A percentile compares a stretch with the other conserved stretches of the same genome.
These are phyloP conservation scores for Saccharum spontaneum DNA, from an alignment of 176 grass and related monocot genomes.

Conservation along the genomic window DNA sequence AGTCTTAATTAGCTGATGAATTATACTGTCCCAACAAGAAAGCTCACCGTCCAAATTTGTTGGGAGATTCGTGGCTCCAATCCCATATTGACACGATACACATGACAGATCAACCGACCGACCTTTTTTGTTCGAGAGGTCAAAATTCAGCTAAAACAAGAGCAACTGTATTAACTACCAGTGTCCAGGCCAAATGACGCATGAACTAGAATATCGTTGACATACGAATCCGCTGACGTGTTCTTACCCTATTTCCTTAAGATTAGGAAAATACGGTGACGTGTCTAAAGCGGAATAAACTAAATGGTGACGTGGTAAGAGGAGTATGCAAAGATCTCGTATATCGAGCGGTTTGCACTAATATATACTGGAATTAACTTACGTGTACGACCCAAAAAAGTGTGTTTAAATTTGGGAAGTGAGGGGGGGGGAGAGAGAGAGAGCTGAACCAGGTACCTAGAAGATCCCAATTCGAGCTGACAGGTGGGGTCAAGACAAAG, in stretches of 20 bases:
- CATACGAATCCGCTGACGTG: not conserved
- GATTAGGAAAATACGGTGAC: not conserved
- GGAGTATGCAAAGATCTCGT: not conserved
- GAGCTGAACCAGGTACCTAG: too few relatives aligned
- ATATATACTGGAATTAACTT: not conserved
- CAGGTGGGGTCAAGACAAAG: too few relatives aligned
- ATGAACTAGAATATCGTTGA: not conserved
- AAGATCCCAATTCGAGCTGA: too few relatives aligned
- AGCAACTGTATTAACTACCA: not conserved
- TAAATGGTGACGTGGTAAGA: not conserved
- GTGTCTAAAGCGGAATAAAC: not conserved
- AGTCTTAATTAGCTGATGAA: too few relatives aligned
- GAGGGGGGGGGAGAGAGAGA: too few relatives aligned
- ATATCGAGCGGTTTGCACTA: not conserved
- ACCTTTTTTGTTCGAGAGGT: not conserved
- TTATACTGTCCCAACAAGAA: too few relatives aligned
- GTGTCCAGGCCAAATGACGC: not conserved
- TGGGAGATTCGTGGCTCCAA: not conserved
- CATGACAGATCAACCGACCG: not conserved
- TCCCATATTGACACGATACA: slow-evolving; percentile 20
- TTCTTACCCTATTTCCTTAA: not conserved
- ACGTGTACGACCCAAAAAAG: not conserved
- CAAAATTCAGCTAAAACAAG: slow-evolving; percentile 2
- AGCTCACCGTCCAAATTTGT: slow-evolving; percentile 36
- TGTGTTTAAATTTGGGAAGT: too few relatives aligned